These are phyloP conservation scores for Lactuca saligna DNA, from an alignment of 129 eudicot species.

Conservation along the genomic window DNA sequence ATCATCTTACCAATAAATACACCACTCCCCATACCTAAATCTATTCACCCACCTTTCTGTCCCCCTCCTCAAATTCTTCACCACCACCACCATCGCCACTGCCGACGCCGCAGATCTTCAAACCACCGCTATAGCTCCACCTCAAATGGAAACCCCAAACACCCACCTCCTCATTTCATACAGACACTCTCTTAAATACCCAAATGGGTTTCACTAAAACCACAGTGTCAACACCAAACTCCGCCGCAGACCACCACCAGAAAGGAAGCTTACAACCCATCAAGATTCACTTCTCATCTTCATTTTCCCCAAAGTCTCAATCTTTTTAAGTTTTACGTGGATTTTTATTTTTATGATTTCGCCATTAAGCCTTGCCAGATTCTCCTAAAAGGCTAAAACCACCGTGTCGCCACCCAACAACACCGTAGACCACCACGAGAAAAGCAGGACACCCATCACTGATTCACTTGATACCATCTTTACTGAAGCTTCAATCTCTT, in stretches of 20 bases:
- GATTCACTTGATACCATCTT: background rate
- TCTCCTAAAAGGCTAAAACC: background rate
- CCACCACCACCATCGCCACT: slow-evolving; percentile 15
- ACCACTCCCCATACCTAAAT: slow-evolving; percentile 25
- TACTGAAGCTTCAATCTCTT: background rate
- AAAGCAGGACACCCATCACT: slow-evolving; percentile 2
- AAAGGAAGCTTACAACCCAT: background rate
- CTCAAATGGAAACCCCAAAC: background rate
- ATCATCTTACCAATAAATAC: slow-evolving; percentile 34
- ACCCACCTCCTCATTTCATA: background rate
- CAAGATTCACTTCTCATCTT: background rate
- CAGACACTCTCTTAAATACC: background rate
- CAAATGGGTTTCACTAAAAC: background rate
- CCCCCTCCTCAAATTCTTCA: slow-evolving; percentile 23
- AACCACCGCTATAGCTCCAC: background rate
- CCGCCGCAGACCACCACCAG: background rate
- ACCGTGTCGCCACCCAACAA: background rate
- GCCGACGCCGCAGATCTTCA: background rate
- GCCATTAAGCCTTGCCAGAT: background rate
- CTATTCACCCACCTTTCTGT: slow-evolving; percentile 34
- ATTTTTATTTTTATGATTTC: background rate
- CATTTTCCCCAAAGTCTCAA: background rate
- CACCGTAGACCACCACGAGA: slow-evolving; percentile 4
- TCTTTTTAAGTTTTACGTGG: background rate
- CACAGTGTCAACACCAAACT: slow-evolving; percentile 6